phyloP scores from a whole-genome alignment of 306 rosid genomes.

The Cucurbita maxima region DNA sequence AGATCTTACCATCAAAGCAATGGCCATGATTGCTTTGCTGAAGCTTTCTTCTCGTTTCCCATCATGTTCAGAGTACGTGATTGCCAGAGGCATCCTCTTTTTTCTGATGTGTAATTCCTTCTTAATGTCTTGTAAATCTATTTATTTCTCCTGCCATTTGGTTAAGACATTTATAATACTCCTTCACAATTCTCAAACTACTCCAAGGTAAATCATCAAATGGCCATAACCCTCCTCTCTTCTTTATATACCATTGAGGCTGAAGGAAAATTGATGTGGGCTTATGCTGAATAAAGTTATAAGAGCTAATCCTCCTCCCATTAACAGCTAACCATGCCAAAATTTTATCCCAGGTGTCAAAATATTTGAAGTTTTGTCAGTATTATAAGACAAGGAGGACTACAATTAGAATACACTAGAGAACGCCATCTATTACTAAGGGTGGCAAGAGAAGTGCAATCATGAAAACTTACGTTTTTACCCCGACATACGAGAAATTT shows the following conservation, averaged over 20 bases:
- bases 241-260: background rate
- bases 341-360: background rate
- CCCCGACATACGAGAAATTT: background rate
- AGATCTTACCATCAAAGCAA: slow-evolving; percentile 71
- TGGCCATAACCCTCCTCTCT: background rate
- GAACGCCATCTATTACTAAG: background rate
- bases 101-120: slow-evolving; percentile 6
- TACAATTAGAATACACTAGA: background rate
- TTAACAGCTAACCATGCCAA: background rate
- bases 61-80: slow-evolving; percentile 76
- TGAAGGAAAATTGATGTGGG: background rate
- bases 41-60: slow-evolving; percentile 97
- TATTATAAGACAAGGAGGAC: background rate
- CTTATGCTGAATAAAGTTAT: background rate
- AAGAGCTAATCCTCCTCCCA: background rate
- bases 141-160: background rate
- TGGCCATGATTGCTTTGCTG: slow-evolving; percentile 80
- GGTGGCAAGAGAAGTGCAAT: background rate
- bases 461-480: background rate
- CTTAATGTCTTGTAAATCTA: background rate
- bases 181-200: background rate
- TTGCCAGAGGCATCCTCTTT: background rate
- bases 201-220: background rate
- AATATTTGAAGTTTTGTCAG: background rate
- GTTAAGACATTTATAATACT: background rate